A percentile compares a stretch with the other conserved stretches of the same genome.
Evolutionary conservation across 257 asterid species (phyloP).

Genomic region (Solanum tarapatanum): DNA sequence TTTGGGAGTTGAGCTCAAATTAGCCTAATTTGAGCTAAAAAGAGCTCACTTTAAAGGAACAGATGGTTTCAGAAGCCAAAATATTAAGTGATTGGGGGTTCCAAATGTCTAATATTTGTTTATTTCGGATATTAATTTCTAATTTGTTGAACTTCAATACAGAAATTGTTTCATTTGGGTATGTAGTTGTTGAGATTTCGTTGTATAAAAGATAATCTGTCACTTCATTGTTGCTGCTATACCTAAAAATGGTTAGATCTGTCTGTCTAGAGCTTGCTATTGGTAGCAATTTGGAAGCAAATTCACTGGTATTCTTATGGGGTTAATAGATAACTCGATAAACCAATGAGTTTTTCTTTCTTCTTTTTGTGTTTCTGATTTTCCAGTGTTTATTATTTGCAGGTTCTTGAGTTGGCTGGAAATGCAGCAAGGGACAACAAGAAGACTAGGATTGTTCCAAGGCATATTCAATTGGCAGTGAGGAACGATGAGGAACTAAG

Average conservation of each 20-base stretch:
- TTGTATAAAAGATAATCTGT: background rate
- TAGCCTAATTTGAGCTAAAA: background rate
- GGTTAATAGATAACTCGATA: background rate
- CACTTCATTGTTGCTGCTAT: background rate
- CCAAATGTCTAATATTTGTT: background rate
- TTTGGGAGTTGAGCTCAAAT: background rate
- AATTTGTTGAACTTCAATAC: background rate
- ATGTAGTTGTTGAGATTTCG: background rate
- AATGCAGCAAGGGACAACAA: conserved; percentile 13
- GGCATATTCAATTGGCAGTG: conserved; percentile 11
- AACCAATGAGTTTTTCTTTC: background rate
- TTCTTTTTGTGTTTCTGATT: background rate
- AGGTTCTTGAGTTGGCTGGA: conserved; percentile 11
- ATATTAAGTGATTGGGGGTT: background rate
- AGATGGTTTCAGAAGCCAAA: background rate
- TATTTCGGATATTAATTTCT: background rate
- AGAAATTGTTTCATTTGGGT: background rate
- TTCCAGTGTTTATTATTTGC: background rate
- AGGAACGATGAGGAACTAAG: conserved; percentile 8
- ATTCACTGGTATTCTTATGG: background rate
- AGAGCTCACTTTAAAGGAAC: background rate
- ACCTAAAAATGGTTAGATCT: background rate
- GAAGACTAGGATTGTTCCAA: conserved; percentile 3
- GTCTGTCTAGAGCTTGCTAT: background rate
- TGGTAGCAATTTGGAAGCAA: background rate